Base-by-base conservation (phyloP, 352 stramenopile species). In the Phytophthora sansomeana region DNA sequence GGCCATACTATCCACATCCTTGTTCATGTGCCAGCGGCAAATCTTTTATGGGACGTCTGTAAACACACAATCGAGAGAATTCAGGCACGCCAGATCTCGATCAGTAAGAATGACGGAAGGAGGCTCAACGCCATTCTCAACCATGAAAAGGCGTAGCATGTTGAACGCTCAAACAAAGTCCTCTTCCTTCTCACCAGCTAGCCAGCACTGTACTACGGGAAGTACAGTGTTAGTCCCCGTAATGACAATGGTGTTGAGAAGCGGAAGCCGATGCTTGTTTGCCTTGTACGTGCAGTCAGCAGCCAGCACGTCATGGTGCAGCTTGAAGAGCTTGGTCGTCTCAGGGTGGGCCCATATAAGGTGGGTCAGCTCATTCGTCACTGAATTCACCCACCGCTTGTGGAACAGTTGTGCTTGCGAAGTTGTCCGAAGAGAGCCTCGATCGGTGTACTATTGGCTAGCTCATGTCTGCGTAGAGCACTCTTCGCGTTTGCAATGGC, bases 1-100 rank as follows among this genome's bases (percentile, higher is more conserved):
- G 21, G 21, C 3, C 21, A 24, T 24, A 24, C 21, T 24, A 1
- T 24, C 21, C 1, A 24, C 3, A 3, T 24, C 3, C 21, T 24
- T 24, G 21, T 66, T 74, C 66, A 74, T 69, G 19, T 69, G 53
- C 58, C 54, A 67, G 11, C 57, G 44, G 13, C 56, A 63, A 1
- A 66, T 24, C 30, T 67, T 38, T 2, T 32, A 29, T 4, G 42
- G 26, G 4, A 63, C 21, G 14, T 30, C 36, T 2, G 11, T 1
- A 28, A 55, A 66, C 0, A 60, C 66, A 1, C 10, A 13, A 14
- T 63, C 38, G 14, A 43, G 4, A 9, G 57, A 44, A 13, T 69
- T 74, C 66, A 66, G 58, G 17, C 39, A 62, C 13, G 50, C 55
- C 10, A 63, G 44, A 6, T 67, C 48, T 14, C 53, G 42, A 44